Base-by-base conservation (phyloP, 768 basidiomycete species). In the Termitomyces titanicus region DNA sequence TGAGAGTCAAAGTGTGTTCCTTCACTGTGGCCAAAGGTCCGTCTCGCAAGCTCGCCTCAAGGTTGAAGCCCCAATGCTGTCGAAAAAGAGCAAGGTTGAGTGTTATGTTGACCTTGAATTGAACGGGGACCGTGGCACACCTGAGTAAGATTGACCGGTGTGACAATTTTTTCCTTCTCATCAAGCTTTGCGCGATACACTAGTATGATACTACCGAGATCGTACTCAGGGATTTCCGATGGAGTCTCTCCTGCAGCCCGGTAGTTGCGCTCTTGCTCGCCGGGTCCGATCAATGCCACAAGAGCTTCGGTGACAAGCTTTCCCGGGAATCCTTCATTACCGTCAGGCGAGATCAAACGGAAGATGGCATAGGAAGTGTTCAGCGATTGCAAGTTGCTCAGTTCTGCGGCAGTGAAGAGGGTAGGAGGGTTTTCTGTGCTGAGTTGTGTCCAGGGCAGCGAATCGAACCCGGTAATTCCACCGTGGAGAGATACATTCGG, bases 1-100 rank as follows among this genome's bases (percentile, higher is more conserved):
- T 74, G 53, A 80, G 74, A 3, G 70, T 74, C 22, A 80, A 61
- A 8, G 50, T 64, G 51, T 78, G 86, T 37, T 80, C 73, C 62
- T 81, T 77, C 38, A 90, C 77, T 25, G 74, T 55, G 3, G 60
- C 74, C 29, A 81, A 68, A 15, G 71, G 65, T 33, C 79, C 76
- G 7, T 72, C 72, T 44, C 70, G 68, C 39, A 86, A 70, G 61
- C 86, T 89, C 1, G 85, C 88, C 33, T 88, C 85, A 11, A 90
- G 79, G 63, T 91, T 90, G 74, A 89, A 90, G 27, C 88, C 89
- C 87, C 88, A 90, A 66, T 90, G 88, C 86, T 90, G n/a, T 55
- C 0, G 46, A 29, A 25, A 29, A 24, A 40, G 51, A 33, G 20
- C 13, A 42, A 47, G 38, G 25, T 27, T 46, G 43, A 43, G 54